Conservation (phyloP, 1,139 yeast species). For the Maudiozyma humilis region DNA sequence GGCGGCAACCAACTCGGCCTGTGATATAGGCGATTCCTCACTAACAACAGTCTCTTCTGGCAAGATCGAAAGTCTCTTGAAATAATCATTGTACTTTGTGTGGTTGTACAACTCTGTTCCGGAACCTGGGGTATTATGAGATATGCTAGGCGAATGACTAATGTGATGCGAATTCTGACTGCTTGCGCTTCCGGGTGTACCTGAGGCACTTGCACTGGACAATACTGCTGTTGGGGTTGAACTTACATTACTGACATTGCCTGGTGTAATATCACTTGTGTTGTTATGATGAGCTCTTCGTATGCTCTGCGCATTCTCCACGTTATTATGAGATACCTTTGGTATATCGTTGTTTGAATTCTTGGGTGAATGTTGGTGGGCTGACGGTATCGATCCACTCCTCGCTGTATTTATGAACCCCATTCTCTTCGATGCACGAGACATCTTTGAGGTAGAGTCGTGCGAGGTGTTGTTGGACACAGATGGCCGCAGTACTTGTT, state of each 20-base stretch:
- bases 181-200: neutral
- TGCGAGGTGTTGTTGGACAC: conserved; percentile 6
- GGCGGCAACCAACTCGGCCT: conserved; percentile 39
- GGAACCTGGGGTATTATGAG: neutral
- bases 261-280: neutral
- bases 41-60: conserved; percentile 40
- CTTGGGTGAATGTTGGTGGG: conserved; percentile 1
- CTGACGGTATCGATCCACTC: conserved; percentile 4
- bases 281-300: neutral
- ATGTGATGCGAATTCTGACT: neutral
- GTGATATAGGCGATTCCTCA: conserved; percentile 23
- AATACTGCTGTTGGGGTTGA: too few species aligned
- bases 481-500: conserved; percentile 8
- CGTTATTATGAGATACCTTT: conserved; percentile 1
- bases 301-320: neutral
- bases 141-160: neutral
- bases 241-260: neutral
- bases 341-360: conserved; percentile 5
- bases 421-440: conserved; percentile 63
- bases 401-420: conserved; percentile 47
- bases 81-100: conserved; percentile 54
- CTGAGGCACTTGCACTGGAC: neutral
- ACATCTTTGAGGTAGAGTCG: conserved; percentile 13
- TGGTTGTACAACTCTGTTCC: conserved; percentile 25
- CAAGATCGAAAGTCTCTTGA: conserved; percentile 59